These are phyloP conservation scores for Dictyostelium intermedium DNA, from an alignment of 78 protist genomes.

Conservation along the genomic window DNA sequence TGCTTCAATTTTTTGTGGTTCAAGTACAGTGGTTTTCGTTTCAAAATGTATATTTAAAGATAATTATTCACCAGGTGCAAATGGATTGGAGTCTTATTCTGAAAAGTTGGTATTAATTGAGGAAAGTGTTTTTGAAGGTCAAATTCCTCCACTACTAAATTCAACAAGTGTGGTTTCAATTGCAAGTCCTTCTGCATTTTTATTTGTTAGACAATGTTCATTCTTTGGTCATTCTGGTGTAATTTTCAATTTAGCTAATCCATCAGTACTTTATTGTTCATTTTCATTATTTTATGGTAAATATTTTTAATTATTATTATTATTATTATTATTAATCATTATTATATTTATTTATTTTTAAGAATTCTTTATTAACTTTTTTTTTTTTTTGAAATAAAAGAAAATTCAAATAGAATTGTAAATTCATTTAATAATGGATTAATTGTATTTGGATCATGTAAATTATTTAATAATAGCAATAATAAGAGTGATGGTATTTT, in stretches of 20 bases:
- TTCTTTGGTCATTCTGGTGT: background rate
- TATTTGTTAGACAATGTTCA: conserved; percentile 1
- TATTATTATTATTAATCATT: background rate
- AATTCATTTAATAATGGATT: conserved; percentile 28
- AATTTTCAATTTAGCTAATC: background rate
- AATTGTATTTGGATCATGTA: background rate
- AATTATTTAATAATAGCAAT: background rate
- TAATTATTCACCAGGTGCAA: background rate
- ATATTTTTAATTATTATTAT: background rate
- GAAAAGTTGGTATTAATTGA: background rate
- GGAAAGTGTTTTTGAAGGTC: background rate
- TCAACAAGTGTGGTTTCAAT: background rate
- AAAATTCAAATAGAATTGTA: conserved; percentile 9
- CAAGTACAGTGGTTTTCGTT: background rate
- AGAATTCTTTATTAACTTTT: background rate
- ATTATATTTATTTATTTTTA: background rate
- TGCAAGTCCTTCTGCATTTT: background rate
- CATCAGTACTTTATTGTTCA: background rate
- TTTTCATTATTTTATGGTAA: background rate
- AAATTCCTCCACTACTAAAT: background rate
- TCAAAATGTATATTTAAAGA: background rate
- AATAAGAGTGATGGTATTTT: background rate
- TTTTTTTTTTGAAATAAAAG: background rate
- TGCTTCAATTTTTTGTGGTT: background rate
- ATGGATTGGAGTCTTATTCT: background rate